Evolutionary conservation across 176 grass and related monocot species (phyloP).

Genomic region (Panicum miliaceum): DNA sequence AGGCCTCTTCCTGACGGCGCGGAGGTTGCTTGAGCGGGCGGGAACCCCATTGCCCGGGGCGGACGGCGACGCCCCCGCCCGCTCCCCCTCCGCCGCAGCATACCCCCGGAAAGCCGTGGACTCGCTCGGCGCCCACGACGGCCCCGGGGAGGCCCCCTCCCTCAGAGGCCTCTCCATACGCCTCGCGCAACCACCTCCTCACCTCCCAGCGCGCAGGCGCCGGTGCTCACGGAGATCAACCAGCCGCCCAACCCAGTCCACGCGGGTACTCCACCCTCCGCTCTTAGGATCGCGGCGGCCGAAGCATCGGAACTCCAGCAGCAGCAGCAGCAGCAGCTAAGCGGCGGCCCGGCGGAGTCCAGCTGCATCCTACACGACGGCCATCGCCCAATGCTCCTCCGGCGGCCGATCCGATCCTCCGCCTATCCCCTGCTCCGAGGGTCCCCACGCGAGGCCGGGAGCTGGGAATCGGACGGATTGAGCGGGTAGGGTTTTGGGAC

Average conservation of each 20-base stretch:
- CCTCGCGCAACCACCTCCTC: constrained; percentile 27
- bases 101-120: constrained; percentile 57
- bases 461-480: constrained; percentile 43
- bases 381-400: constrained; percentile 55
- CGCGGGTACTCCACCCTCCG: neutral
- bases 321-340: constrained; percentile 37
- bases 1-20: constrained; percentile 62
- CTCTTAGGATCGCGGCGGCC: constrained; percentile 43
- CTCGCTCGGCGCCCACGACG: constrained; percentile 52
- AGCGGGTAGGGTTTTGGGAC: constrained; percentile 3
- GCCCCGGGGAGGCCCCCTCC: constrained; percentile 29
- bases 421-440: neutral
- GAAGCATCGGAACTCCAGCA: constrained; percentile 25
- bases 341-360: constrained; percentile 55
- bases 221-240: constrained; percentile 30
- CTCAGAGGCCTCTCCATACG: constrained; percentile 43
- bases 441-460: constrained; percentile 23
- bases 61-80: constrained; percentile 29
- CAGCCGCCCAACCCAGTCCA: constrained; percentile 23
- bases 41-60: constrained; percentile 41
- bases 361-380: constrained; percentile 53
- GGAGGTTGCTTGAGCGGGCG: constrained; percentile 50
- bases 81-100: constrained; percentile 7
- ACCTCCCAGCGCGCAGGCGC: constrained; percentile 11
- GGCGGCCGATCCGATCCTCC: constrained; percentile 52